A percentile compares a stretch with the other conserved stretches of the same genome.
phyloP scores from a whole-genome alignment of 2,329 filamentous ascomycete species.

The Venturia aucupariae region DNA sequence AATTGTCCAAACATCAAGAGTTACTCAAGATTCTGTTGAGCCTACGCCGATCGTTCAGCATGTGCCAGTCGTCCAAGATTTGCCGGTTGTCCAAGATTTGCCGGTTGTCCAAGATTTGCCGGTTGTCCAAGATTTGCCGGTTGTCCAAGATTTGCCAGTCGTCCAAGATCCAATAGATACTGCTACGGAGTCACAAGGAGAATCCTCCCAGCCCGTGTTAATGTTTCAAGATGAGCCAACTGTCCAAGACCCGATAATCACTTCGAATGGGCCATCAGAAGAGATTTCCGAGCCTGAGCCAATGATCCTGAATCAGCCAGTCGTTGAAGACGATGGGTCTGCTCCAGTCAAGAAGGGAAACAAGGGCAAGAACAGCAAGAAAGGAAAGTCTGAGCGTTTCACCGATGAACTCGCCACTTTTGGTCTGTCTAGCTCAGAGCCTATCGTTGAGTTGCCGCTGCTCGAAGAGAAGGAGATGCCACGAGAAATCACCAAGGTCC shows the following conservation, averaged over 20 bases:
- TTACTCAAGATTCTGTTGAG: neutral
- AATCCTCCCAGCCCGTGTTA: too few species aligned
- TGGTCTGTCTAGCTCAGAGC: neutral
- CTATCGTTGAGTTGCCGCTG: too few species aligned
- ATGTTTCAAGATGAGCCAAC: neutral
- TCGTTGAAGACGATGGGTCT: neutral
- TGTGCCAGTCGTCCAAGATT: neutral
- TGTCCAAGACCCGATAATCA: neutral
- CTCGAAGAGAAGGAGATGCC: too few species aligned
- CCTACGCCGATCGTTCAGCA: neutral
- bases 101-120: too few species aligned
- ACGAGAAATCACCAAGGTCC: too few species aligned
- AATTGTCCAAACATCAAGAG: neutral
- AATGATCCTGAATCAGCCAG: neutral
- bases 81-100: neutral
- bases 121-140: too few species aligned
- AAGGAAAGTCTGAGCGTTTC: neutral
- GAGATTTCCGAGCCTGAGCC: neutral
- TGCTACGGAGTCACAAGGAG: too few species aligned
- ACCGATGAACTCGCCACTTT: neutral
- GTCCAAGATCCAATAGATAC: too few species aligned
- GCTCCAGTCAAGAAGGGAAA: neutral
- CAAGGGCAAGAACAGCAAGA: conserved; percentile 30
- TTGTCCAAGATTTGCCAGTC: too few species aligned
- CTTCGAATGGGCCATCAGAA: neutral